phyloP scores from a whole-genome alignment of 768 basidiomycete species.

The Tulasnella sp. region DNA sequence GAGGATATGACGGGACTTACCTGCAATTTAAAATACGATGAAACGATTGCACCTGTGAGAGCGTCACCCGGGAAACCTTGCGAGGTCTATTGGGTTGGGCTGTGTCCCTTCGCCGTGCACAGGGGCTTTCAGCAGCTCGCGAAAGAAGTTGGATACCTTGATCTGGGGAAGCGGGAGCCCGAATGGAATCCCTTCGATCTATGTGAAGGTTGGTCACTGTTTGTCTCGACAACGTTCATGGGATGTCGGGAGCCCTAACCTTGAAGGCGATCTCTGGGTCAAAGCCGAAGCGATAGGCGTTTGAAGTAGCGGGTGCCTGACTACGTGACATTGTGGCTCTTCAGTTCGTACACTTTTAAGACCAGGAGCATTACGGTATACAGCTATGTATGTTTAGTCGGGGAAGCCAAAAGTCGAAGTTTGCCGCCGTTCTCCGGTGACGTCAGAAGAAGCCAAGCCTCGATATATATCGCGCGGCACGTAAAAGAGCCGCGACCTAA shows the following conservation, averaged over 20 bases:
- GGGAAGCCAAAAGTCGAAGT: not conserved
- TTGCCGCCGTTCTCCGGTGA: not conserved
- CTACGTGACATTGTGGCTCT: not conserved
- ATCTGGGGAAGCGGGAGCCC: not conserved
- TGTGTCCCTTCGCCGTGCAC: not conserved
- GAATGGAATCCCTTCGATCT: not conserved
- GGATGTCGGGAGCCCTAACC: not conserved
- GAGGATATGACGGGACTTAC: not conserved
- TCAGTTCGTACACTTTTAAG: not conserved
- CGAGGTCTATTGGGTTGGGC: not conserved
- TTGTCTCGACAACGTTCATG: not conserved
- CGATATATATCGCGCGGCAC: too few species aligned
- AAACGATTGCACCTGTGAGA: not conserved
- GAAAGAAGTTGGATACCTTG: not conserved
- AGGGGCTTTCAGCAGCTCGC: not conserved
- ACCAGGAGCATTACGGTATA: not conserved
- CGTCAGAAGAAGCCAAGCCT: not conserved
- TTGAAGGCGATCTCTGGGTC: not conserved
- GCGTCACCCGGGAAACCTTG: not conserved
- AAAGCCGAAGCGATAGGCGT: not conserved
- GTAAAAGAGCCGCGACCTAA: too few species aligned
- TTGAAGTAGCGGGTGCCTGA: not conserved
- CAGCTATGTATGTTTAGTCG: not conserved
- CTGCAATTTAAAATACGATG: not conserved
- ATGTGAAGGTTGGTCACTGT: too few species aligned